Conservation (phyloP, 2,329 filamentous ascomycete species). For the Ploettnerulaceae sp. region DNA sequence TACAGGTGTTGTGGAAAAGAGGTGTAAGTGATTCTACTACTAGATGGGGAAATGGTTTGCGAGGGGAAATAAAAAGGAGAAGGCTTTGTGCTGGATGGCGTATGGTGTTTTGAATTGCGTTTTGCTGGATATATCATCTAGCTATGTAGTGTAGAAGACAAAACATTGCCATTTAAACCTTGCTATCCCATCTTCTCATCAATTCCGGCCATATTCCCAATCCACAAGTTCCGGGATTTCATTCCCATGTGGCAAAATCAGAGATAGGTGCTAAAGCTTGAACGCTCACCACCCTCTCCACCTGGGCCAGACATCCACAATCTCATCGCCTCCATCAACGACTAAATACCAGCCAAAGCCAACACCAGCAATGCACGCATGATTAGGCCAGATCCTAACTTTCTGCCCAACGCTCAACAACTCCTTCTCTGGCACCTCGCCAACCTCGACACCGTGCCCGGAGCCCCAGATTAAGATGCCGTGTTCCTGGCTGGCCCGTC, state of each 20-base stretch:
- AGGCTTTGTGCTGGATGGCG: constrained; percentile 13
- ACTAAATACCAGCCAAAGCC: constrained; percentile 70
- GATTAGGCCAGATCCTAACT: constrained; percentile 72
- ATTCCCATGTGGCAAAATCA: too few relatives aligned
- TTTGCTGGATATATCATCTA: constrained; percentile 17
- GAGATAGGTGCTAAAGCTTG: too few relatives aligned
- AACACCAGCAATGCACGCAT: constrained; percentile 71
- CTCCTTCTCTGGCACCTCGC: constrained; percentile 39
- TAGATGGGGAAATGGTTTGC: constrained; percentile 1
- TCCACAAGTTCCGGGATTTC: neutral
- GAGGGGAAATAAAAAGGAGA: neutral
- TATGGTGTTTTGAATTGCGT: constrained; percentile 25
- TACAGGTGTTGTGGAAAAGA: constrained; percentile 83
- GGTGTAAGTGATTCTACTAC: constrained; percentile 76
- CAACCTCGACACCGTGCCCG: neutral
- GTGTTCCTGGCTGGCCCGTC: constrained; percentile 72
- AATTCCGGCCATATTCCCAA: neutral
- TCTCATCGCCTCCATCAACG: constrained; percentile 60
- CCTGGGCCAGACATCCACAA: constrained; percentile 72
- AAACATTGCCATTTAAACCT: neutral
- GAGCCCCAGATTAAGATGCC: constrained; percentile 60
- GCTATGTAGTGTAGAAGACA: neutral
- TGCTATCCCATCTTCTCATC: neutral
- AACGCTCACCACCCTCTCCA: constrained; percentile 61
- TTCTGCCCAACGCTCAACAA: constrained; percentile 58